Evolutionary conservation across 768 basidiomycete genomes (phyloP), one percentile per base, ranked within the genome.

Genomic region (Melanogaster broomeanus): DNA sequence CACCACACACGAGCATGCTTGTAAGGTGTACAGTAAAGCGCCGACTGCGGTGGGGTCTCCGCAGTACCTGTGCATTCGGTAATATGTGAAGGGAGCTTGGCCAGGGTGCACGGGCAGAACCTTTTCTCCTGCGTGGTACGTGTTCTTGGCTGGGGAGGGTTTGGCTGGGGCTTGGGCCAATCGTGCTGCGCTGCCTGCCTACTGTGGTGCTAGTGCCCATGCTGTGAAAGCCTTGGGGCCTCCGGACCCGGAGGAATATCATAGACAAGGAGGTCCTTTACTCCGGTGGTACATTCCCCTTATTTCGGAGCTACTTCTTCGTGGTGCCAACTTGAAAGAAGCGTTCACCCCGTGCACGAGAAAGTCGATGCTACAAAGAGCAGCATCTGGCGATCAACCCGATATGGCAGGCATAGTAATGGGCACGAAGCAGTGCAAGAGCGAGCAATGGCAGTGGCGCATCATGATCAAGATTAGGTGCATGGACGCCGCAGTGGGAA

Each of bases 1-100:
- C n/a, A n/a, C n/a, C n/a, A n/a, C n/a, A n/a, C 15, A 67, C 53
- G 4, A 66, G 38, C 2, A 58, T 48, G 42, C 56, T 55, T 33
- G 62, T 31, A 18, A 62, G 56, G 38, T 66, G 67, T 3, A n/a
- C n/a, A n/a, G n/a, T n/a, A 62, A 55, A 22, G 61, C 59, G 15
- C 54, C 54, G n/a, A 66, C 56, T 43, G 53, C 46, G 43, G 66
- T 56, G 11, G 45, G 41, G 42, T 31, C 3, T 49, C 37, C 31
- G 30, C 27, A 44, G 21, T 8, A 15, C n/a, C 24, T 42, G 44
- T n/a, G n/a, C n/a, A n/a, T n/a, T n/a, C n/a, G n/a, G n/a, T n/a
- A n/a, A n/a, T n/a, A n/a, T n/a, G n/a, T n/a, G n/a, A n/a, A n/a
- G n/a, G n/a, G n/a, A n/a, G n/a, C n/a, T n/a, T n/a, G n/a, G n/a